phyloP scores from a whole-genome alignment of 352 stramenopile species.

The Phytophthora idaei region DNA sequence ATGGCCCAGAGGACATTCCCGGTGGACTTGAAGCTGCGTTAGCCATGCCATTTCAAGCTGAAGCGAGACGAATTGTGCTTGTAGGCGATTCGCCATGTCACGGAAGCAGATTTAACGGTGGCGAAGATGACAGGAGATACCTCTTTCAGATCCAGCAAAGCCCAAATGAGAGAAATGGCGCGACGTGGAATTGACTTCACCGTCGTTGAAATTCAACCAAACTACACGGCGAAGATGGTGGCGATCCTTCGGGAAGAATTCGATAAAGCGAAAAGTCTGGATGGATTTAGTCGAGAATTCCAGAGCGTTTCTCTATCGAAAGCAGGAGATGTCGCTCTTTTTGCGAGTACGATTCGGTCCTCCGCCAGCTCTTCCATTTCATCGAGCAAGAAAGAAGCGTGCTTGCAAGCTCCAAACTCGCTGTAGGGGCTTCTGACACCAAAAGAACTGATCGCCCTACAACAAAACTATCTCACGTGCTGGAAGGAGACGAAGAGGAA shows the following conservation, averaged over 20 bases:
- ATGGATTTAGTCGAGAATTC: slow-evolving; percentile 31
- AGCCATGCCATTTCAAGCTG: slow-evolving; percentile 30
- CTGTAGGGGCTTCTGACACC: background rate
- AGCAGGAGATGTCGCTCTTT: slow-evolving; percentile 15
- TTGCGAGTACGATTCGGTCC: slow-evolving; percentile 21
- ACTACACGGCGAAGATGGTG: slow-evolving; percentile 39
- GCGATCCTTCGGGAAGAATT: slow-evolving; percentile 37
- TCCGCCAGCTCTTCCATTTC: slow-evolving; percentile 34
- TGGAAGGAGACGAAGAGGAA: slow-evolving; percentile 16
- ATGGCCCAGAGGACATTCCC: slow-evolving; percentile 45
- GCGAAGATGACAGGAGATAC: slow-evolving; percentile 12
- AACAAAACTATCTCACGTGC: slow-evolving; percentile 2
- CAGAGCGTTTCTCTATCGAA: slow-evolving; percentile 22
- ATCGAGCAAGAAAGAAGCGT: slow-evolving; percentile 34
- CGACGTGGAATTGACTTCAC: slow-evolving; percentile 45
- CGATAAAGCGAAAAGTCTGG: background rate
- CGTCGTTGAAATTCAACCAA: slow-evolving; percentile 39
- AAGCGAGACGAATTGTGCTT: slow-evolving; percentile 42
- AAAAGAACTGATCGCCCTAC: background rate
- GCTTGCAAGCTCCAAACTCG: slow-evolving; percentile 13
- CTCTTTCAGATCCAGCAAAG: slow-evolving; percentile 24
- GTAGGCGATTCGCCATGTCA: slow-evolving; percentile 46
- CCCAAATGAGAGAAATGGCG: slow-evolving; percentile 43
- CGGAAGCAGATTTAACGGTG: slow-evolving; percentile 34
- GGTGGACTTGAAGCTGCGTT: slow-evolving; percentile 36